These are phyloP conservation scores for Beauveria bassiana DNA, from an alignment of 2,329 filamentous ascomycete species.

Conservation along the genomic window DNA sequence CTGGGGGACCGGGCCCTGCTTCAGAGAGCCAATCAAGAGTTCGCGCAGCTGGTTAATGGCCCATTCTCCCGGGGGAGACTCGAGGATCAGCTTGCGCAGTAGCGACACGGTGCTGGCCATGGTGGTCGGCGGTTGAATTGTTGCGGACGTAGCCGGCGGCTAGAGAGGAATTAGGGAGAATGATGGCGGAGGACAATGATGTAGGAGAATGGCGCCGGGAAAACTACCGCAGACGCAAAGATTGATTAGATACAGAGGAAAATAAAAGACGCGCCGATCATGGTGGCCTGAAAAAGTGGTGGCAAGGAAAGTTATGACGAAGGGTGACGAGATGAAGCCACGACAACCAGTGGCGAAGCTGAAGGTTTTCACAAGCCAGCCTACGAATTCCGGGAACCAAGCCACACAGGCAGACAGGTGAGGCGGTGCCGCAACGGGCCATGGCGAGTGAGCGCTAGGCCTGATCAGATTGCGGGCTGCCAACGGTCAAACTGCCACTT, in stretches of 20 bases:
- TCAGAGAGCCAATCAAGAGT: slow-evolving; percentile 77
- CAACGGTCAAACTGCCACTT: no score
- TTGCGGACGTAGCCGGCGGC: background rate
- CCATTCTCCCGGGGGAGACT: slow-evolving; percentile 90
- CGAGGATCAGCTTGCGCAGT: slow-evolving; percentile 62
- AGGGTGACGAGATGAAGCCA: slow-evolving; percentile 14
- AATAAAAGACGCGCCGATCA: slow-evolving; percentile 8
- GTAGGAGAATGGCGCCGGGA: background rate
- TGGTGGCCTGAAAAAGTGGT: background rate
- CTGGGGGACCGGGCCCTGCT: slow-evolving; percentile 84
- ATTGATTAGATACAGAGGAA: slow-evolving; percentile 4
- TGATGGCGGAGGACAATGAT: slow-evolving; percentile 3
- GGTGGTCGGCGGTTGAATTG: background rate
- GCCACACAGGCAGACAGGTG: background rate
- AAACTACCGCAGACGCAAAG: background rate
- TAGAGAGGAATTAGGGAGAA: slow-evolving; percentile 5
- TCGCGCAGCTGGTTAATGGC: slow-evolving; percentile 71
- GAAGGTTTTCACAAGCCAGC: slow-evolving; percentile 11
- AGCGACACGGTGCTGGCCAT: slow-evolving; percentile 49
- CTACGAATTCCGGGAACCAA: background rate
- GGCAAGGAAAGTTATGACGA: background rate
- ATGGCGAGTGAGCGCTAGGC: background rate
- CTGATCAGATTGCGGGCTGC: no score
- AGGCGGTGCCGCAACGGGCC: background rate
- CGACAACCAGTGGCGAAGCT: slow-evolving; percentile 19